A percentile compares a stretch with the other conserved stretches of the same genome.
Conservation (phyloP, 2,329 filamentous ascomycete species). For the Colletotrichum chlorophyti region DNA sequence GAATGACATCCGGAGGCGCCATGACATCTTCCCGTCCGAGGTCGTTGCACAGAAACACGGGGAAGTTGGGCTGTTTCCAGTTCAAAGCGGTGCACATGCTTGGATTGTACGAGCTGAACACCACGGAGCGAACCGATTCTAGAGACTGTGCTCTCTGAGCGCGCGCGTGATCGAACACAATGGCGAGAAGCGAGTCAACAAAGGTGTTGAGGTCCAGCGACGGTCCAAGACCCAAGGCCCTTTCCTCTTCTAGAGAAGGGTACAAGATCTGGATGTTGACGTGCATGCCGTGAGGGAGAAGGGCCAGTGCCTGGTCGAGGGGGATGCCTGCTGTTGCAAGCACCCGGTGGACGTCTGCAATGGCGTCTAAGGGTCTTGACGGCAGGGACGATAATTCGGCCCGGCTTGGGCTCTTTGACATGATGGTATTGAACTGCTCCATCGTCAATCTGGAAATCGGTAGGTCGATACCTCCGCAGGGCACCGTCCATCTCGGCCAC, state of each 20-base stretch:
- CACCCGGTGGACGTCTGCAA: slow-evolving; percentile 73
- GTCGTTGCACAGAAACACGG: slow-evolving; percentile 94
- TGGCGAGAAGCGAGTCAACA: slow-evolving; percentile 81
- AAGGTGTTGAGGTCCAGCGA: slow-evolving; percentile 85
- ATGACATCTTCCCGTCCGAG: slow-evolving; percentile 69
- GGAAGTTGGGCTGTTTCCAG: slow-evolving; percentile 99
- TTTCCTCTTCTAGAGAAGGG: slow-evolving; percentile 78
- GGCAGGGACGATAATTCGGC: slow-evolving; percentile 50
- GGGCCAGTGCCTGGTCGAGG: slow-evolving; percentile 75
- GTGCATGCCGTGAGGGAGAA: slow-evolving; percentile 81
- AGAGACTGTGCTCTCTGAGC: slow-evolving; percentile 68
- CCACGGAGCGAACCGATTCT: slow-evolving; percentile 81
- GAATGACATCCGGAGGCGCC: slow-evolving; percentile 42
- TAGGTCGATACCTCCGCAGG: slow-evolving; percentile 78
- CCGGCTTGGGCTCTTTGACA: slow-evolving; percentile 49
- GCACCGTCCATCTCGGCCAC: slow-evolving; percentile 84
- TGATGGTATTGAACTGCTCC: slow-evolving; percentile 70
- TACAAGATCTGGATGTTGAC: slow-evolving; percentile 93
- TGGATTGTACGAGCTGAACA: slow-evolving; percentile 93
- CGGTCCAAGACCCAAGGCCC: slow-evolving; percentile 71
- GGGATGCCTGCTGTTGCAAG: slow-evolving; percentile 81
- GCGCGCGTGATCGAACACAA: slow-evolving; percentile 92
- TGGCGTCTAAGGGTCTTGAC: slow-evolving; percentile 55
- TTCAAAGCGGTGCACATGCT: slow-evolving; percentile 93
- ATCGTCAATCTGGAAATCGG: slow-evolving; percentile 81